Evolutionary conservation across 2,329 filamentous ascomycete genomes (phyloP), one percentile per base, ranked within the genome.

Genomic region (Fusarium xylarioides): DNA sequence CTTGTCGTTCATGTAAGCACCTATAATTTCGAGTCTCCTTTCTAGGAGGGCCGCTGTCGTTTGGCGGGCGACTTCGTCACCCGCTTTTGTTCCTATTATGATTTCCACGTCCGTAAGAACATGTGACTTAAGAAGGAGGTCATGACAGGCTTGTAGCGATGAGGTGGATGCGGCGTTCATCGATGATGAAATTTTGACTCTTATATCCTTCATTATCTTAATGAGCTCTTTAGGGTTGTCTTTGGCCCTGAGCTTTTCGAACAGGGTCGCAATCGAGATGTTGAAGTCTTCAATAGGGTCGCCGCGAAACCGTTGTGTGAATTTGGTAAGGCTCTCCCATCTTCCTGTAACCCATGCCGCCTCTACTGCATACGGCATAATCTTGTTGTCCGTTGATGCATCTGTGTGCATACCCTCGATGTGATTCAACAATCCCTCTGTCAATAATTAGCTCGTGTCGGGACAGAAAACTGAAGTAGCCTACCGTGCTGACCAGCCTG

Each of bases 401-500:
- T 88, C 83, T 5, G 82, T 83, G 49, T 90, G 86, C 82, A 98
- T 93, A 11, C 91, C 91, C 78, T 97, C 93, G 18, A 97, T 91
- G 75, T 97, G 94, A 68, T 95, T 95, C 32, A 98, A 85, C 23
- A 98, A 87, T 6, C 93, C 92, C 83, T 97, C 93, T 95, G 69
- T 30, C 64, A 34, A 55, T 74, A 40, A 74, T 79, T 74, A 79
- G 76, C 69, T 47, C 47, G 38, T 57, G 49, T 14, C 30, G 16
- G 46, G 40, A 11, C 11, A 37, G 23, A 21, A 21, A 19, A 55
- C 32, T 34, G 30, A 79, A 83, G 81, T 83, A 93, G 80, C 86
- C 81, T 85, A 95, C 93, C 93, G 82, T 98, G 92, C 80, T 98
- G 96, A 1, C 95, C 96, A n/a, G 95, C 97, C 80, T 98, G 95